A percentile compares a stretch with the other conserved stretches of the same genome.
Conservation (phyloP, 2,329 filamentous ascomycete genomes). For the Arthrobotrys musiformis region DNA sequence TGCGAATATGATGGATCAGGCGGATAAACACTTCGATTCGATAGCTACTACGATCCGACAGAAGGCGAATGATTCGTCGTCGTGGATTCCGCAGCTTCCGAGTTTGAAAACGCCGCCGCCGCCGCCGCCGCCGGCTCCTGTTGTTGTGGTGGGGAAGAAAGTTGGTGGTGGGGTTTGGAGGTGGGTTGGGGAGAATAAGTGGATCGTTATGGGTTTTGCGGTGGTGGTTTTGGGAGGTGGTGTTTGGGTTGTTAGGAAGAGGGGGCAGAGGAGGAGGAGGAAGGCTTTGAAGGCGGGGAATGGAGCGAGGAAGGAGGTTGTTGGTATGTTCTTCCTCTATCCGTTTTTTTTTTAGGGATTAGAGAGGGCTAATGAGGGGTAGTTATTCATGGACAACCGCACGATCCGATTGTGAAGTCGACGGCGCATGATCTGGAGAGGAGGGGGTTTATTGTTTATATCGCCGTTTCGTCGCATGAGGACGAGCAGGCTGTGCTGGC, state of each 20-base stretch:
- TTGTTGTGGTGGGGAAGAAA: not conserved
- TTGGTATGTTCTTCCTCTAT: slow-evolving; percentile 64
- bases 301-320: slow-evolving; percentile 86
- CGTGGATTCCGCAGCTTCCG: slow-evolving; percentile 28
- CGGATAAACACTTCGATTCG: slow-evolving; percentile 53
- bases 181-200: slow-evolving; percentile 40
- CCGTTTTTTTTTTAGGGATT: not conserved
- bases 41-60: slow-evolving; percentile 32
- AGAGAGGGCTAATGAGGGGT: slow-evolving; percentile 59
- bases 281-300: slow-evolving; percentile 81
- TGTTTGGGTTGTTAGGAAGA: slow-evolving; percentile 71
- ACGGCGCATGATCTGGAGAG: slow-evolving; percentile 87
- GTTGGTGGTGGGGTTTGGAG: slow-evolving; percentile 5
- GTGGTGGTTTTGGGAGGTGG: slow-evolving; percentile 46
- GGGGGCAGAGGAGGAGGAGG: slow-evolving; percentile 72
- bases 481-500: slow-evolving; percentile 83
- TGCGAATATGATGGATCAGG: slow-evolving; percentile 38
- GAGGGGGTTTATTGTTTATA: slow-evolving; percentile 90
- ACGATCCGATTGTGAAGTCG: slow-evolving; percentile 83
- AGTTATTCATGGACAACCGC: slow-evolving; percentile 87
- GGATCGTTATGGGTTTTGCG: slow-evolving; percentile 16
- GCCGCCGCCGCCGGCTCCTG: slow-evolving; percentile 25
- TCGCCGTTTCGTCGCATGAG: slow-evolving; percentile 85
- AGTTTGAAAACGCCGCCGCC: not conserved
- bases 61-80: slow-evolving; percentile 29